Evolutionary conservation across 1,139 yeast genomes (phyloP).

Genomic region (Yarrowia galli): DNA sequence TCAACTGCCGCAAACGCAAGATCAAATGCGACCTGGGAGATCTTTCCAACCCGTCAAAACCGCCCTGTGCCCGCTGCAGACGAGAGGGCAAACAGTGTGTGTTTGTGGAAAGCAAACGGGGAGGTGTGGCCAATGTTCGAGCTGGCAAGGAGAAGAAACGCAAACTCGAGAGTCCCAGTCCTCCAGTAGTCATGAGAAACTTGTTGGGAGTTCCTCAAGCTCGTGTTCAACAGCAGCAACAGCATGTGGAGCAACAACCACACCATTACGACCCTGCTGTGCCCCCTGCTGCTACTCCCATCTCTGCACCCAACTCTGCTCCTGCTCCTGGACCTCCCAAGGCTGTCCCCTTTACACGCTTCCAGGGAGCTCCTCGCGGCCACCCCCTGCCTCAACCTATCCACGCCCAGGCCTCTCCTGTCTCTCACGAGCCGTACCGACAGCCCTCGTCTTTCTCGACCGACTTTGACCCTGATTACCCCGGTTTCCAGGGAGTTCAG

Average conservation of each 20-base stretch:
- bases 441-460: constrained; percentile 7
- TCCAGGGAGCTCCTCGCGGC: constrained; percentile 21
- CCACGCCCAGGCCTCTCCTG: background rate
- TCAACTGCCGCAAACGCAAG: constrained; percentile 81
- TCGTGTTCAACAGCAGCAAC: background rate
- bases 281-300: background rate
- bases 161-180: constrained; percentile 26
- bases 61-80: constrained; percentile 85
- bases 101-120: constrained; percentile 69
- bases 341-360: constrained; percentile 13
- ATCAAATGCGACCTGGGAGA: constrained; percentile 86
- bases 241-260: background rate
- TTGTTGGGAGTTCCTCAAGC: background rate
- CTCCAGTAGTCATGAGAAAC: background rate
- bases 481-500: constrained; percentile 14
- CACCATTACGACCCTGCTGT: background rate
- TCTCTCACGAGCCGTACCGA: constrained; percentile 18
- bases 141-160: constrained; percentile 52
- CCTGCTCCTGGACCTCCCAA: constrained; percentile 1
- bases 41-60: constrained; percentile 72
- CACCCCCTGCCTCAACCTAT: constrained; percentile 14
- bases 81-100: constrained; percentile 84
- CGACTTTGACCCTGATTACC: constrained; percentile 8
- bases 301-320: constrained; percentile 12
- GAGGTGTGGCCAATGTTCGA: constrained; percentile 60